These are phyloP conservation scores for Blastocystis sp. DNA, from an alignment of 352 stramenopile genomes.

Conservation along the genomic window DNA sequence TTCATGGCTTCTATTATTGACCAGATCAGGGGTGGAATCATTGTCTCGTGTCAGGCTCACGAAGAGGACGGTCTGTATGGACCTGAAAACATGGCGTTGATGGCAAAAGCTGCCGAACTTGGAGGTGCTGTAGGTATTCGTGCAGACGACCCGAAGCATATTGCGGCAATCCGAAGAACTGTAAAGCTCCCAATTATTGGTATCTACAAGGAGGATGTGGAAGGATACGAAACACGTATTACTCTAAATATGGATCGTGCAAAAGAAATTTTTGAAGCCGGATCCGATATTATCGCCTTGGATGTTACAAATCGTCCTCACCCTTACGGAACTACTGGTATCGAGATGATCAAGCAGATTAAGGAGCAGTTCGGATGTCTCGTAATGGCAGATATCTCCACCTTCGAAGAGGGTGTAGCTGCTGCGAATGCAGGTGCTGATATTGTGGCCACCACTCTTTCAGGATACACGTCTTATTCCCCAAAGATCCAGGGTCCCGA, in stretches of 20 bases:
- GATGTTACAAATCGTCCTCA: constrained; percentile 58
- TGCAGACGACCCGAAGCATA: constrained; percentile 58
- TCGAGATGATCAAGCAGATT: constrained; percentile 62
- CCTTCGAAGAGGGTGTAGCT: constrained; percentile 58
- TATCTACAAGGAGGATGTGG: constrained; percentile 61
- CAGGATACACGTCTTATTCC: constrained; percentile 51
- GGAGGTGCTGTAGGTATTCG: constrained; percentile 54
- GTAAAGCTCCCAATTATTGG: constrained; percentile 61
- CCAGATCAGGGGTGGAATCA: constrained; percentile 50
- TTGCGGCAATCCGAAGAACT: constrained; percentile 44
- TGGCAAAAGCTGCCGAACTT: constrained; percentile 58
- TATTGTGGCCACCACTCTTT: constrained; percentile 55
- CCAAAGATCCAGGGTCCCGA: constrained; percentile 38
- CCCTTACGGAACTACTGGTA: constrained; percentile 52
- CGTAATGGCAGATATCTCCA: constrained; percentile 60
- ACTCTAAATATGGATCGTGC: constrained; percentile 60
- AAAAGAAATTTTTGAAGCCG: constrained; percentile 21
- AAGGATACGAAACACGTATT: constrained; percentile 51
- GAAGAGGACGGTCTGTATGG: constrained; percentile 58
- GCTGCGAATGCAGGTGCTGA: constrained; percentile 46
- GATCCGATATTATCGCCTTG: constrained; percentile 47
- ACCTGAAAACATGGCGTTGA: constrained; percentile 59
- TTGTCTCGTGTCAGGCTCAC: constrained; percentile 58
- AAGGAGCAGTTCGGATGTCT: constrained; percentile 55
- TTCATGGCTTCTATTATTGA: constrained; percentile 59